Evolutionary conservation across 371 early-diverging fungal species (phyloP), one percentile per base, ranked within the genome.

Genomic region (Actinomucor elegans): DNA sequence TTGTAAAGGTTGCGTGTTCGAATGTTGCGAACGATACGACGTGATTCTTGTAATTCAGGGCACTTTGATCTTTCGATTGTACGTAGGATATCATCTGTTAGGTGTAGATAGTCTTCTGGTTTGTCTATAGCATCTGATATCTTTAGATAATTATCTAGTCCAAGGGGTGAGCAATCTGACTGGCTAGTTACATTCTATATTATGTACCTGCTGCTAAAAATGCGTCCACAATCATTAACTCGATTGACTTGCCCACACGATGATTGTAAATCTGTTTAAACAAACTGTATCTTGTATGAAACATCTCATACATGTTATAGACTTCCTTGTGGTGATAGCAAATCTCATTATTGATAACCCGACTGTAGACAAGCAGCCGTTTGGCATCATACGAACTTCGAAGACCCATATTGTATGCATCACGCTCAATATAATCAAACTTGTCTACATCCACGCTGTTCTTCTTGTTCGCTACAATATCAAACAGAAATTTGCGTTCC

Each of bases 361-460:
- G 83, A 9, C 89, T 84, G 62, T 88, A 89, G 31, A 80, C 80
- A 75, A 96, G 86, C 5, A 94, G 70, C 29, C 97, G 75, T 12
- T 79, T 74, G 29, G 85, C 82, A 61, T 97, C 95, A 48, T 92
- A 90, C 21, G 90, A 87, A 32, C 80, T 81, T 37, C 86, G 89
- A 21, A 94, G 70, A 0, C 94, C 94, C 4, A 94, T 73, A 54
- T 94, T 90, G 58, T 88, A 85, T 46, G 92, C 90, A 71, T 97
- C 98, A 10, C 99, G 77, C 58, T 86, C 83, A 37, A 98, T 79
- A 57, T 97, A 98, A 66, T 98, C 99, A 71, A 96, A 97, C 71
- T 96, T 96, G 71, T 98, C 99, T 14, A 97, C 98, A 66, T 98
- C 99, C 18, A 97, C 80, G 26, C 89, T 87, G 59, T 93, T 97